Conservation (phyloP, 371 early-diverging fungal genomes). For the Mucor racemosus region DNA sequence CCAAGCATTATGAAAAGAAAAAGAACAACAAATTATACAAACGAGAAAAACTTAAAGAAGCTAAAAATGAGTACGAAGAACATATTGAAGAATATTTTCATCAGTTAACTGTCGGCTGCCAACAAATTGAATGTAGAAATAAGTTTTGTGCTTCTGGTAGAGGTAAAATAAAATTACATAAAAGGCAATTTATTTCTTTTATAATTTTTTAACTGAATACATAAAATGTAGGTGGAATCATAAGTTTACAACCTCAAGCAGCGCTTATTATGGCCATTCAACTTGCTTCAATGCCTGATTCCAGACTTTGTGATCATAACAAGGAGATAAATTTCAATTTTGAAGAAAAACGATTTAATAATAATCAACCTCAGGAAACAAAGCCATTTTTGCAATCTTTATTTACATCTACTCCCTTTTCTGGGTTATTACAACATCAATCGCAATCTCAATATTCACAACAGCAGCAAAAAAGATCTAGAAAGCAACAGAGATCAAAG, state of each 20-base stretch:
- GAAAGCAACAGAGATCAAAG: background rate
- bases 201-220: background rate
- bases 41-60: constrained; percentile 38
- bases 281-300: constrained; percentile 44
- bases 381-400: constrained; percentile 46
- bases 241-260: constrained; percentile 49
- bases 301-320: constrained; percentile 29
- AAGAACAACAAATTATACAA: constrained; percentile 24
- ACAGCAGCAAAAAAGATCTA: background rate
- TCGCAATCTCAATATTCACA: background rate
- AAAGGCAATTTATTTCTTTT: background rate
- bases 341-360: background rate
- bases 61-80: constrained; percentile 42
- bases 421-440: constrained; percentile 16
- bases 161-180: constrained; percentile 26
- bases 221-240: constrained; percentile 32
- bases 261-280: constrained; percentile 55
- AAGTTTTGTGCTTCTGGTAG: constrained; percentile 50
- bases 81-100: constrained; percentile 43
- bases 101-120: constrained; percentile 50
- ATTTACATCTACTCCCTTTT: constrained; percentile 35
- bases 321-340: background rate
- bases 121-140: constrained; percentile 39
- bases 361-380: background rate
- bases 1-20: constrained; percentile 3